A percentile compares a stretch with the other conserved stretches of the same genome.
Conservation (phyloP, 306 rosid genomes). For the Cyamopsis tetragonoloba region DNA sequence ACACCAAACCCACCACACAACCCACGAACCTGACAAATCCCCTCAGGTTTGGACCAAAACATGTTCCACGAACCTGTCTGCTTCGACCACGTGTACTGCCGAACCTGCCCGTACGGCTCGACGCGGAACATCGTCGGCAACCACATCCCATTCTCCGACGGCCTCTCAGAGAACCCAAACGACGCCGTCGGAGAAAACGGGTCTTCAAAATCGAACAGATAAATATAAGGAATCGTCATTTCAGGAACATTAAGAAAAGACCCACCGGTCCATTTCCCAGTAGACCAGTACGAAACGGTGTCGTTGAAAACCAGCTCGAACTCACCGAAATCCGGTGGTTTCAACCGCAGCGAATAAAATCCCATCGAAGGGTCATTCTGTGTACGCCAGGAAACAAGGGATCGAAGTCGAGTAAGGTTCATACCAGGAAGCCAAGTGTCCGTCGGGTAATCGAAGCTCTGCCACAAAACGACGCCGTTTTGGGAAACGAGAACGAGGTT, state of each 20-base stretch:
- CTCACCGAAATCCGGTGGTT: slow-evolving; percentile 49
- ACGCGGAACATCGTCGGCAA: slow-evolving; percentile 55
- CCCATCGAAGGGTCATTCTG: slow-evolving; percentile 60
- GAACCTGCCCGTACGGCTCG: slow-evolving; percentile 47
- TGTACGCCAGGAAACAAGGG: slow-evolving; percentile 50
- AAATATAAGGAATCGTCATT: slow-evolving; percentile 62
- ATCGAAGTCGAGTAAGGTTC: slow-evolving; percentile 49
- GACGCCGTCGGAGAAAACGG: slow-evolving; percentile 54
- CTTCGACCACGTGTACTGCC: slow-evolving; percentile 62
- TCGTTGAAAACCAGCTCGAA: slow-evolving; percentile 57
- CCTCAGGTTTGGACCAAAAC: slow-evolving; percentile 62
- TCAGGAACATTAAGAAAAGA: slow-evolving; percentile 53
- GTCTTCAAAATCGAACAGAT: slow-evolving; percentile 45
- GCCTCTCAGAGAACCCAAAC: slow-evolving; percentile 58
- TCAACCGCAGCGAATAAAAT: slow-evolving; percentile 53
- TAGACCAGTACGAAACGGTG: slow-evolving; percentile 51
- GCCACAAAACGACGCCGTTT: slow-evolving; percentile 47
- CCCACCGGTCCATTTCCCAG: slow-evolving; percentile 64
- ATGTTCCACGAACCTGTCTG: slow-evolving; percentile 52
- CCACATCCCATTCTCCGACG: slow-evolving; percentile 28
- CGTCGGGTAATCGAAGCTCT: slow-evolving; percentile 76
- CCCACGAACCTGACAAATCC: slow-evolving; percentile 39
- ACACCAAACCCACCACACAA: slow-evolving; percentile 65
- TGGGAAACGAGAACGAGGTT: slow-evolving; percentile 42
- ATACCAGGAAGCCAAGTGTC: slow-evolving; percentile 85